Percentiles rank a stretch among this genome's conserved stretches.
These are phyloP conservation scores for Phytophthora podocarpi DNA, from an alignment of 352 stramenopile species.

Conservation along the genomic window DNA sequence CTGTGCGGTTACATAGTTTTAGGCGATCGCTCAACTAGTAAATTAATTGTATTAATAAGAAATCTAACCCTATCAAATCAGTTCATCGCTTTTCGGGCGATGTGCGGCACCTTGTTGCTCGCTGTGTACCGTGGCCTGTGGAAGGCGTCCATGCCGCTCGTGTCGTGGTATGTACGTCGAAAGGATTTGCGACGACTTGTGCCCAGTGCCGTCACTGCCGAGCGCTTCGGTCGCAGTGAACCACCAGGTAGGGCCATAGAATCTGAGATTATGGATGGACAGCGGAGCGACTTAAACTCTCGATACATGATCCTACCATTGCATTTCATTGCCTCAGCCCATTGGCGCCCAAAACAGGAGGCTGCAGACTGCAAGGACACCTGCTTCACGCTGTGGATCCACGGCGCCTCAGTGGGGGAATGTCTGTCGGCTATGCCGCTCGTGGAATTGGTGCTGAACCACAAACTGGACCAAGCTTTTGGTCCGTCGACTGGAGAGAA, in stretches of 20 bases:
- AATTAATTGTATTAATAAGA: no score
- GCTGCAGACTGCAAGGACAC: not conserved
- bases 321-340: not conserved
- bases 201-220: slow-evolving; percentile 32
- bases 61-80: not conserved
- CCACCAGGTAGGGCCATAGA: slow-evolving; percentile 32
- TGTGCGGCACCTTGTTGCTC: slow-evolving; percentile 16
- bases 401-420: slow-evolving; percentile 76
- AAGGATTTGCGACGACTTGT: slow-evolving; percentile 57
- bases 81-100: not conserved
- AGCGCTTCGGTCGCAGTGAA: slow-evolving; percentile 60
- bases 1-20: no score
- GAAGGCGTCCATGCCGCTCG: slow-evolving; percentile 52
- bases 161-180: slow-evolving; percentile 55
- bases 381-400: slow-evolving; percentile 68
- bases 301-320: not conserved
- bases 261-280: not conserved
- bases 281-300: no score
- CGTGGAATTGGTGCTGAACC: slow-evolving; percentile 52
- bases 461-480: slow-evolving; percentile 10
- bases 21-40: no score
- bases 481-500: slow-evolving; percentile 4
- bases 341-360: slow-evolving; percentile 21
- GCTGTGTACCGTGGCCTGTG: slow-evolving; percentile 59
- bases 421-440: slow-evolving; percentile 71